A percentile compares a stretch with the other conserved stretches of the same genome.
These are phyloP conservation scores for Clavariopsis aquatica DNA, from an alignment of 495 filamentous ascomycete species.

Conservation along the genomic window DNA sequence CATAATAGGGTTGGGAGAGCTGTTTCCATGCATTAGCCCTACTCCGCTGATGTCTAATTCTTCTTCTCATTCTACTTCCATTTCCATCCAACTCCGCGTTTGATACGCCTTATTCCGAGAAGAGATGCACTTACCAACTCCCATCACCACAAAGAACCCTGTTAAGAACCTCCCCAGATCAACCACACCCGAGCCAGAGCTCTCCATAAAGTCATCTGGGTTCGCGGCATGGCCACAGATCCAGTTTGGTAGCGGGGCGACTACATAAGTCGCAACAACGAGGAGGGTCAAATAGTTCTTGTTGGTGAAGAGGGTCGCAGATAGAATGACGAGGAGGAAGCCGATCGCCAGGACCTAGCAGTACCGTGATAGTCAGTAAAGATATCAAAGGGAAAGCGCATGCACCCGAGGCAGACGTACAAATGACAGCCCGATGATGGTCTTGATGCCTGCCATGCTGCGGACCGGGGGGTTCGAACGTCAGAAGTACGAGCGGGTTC, in stretches of 20 bases:
- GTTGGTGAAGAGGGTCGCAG: slow-evolving; percentile 87
- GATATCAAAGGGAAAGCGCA: neutral
- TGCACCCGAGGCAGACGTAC: slow-evolving; percentile 52
- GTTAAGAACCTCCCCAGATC: slow-evolving; percentile 95
- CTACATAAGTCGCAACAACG: slow-evolving; percentile 90
- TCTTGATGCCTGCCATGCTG: slow-evolving; percentile 92
- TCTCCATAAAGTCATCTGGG: slow-evolving; percentile 96
- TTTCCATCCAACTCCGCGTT: neutral
- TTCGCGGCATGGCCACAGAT: slow-evolving; percentile 84
- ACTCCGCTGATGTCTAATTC: neutral
- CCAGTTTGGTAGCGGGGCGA: slow-evolving; percentile 95
- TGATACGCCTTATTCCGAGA: neutral
- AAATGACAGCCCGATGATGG: slow-evolving; percentile 98
- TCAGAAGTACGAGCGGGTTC: neutral
- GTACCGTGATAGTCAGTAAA: slow-evolving; percentile 7
- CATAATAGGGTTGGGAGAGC: slow-evolving; percentile 90
- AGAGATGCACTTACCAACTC: slow-evolving; percentile 71
- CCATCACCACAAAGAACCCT: slow-evolving; percentile 97
- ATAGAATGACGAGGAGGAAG: slow-evolving; percentile 98
- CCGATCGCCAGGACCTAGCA: slow-evolving; percentile 88
- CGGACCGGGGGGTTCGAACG: slow-evolving; percentile 14
- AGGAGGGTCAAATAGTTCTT: slow-evolving; percentile 89
- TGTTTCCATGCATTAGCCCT: slow-evolving; percentile 45
- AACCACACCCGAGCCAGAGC: slow-evolving; percentile 72
- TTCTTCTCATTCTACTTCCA: neutral